phyloP scores from a whole-genome alignment of 2,329 filamentous ascomycete genomes.

The Alternaria conjuncta region DNA sequence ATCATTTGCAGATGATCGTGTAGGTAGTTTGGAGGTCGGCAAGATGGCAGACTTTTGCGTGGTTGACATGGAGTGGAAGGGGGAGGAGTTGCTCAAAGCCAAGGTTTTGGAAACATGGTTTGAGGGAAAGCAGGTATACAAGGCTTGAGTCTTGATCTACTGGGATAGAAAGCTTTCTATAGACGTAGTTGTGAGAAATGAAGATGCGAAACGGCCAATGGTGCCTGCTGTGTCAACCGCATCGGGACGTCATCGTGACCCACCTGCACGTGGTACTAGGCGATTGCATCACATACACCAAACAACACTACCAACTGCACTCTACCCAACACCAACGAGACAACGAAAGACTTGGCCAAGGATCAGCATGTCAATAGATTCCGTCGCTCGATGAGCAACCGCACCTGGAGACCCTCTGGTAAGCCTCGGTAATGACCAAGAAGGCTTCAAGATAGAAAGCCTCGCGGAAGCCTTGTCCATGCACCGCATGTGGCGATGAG shows the following conservation, averaged over 20 bases:
- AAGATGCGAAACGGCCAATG: not conserved
- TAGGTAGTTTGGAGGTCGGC: constrained; percentile 61
- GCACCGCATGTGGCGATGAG: not conserved
- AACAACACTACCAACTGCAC: not conserved
- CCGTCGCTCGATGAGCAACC: not conserved
- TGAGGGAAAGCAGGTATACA: constrained; percentile 49
- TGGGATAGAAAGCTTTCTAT: not conserved
- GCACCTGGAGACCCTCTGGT: not conserved
- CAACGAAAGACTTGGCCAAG: not conserved
- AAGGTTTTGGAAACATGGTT: constrained; percentile 62
- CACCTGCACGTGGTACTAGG: not conserved
- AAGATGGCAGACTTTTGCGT: constrained; percentile 65
- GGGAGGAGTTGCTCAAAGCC: constrained; percentile 55
- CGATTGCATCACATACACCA: not conserved
- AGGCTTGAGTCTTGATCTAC: not conserved
- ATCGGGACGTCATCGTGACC: not conserved
- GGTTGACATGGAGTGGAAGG: constrained; percentile 59
- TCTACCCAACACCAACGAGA: not conserved
- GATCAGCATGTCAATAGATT: not conserved
- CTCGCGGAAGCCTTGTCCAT: not conserved
- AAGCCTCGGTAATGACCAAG: not conserved
- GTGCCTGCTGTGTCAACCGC: not conserved
- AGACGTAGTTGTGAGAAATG: not conserved
- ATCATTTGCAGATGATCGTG: constrained; percentile 62
- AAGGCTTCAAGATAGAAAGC: not conserved